Percentiles rank a stretch among this genome's conserved stretches.
Conservation (phyloP, 352 stramenopile species). For the Phytopythium chamaehyphon region DNA sequence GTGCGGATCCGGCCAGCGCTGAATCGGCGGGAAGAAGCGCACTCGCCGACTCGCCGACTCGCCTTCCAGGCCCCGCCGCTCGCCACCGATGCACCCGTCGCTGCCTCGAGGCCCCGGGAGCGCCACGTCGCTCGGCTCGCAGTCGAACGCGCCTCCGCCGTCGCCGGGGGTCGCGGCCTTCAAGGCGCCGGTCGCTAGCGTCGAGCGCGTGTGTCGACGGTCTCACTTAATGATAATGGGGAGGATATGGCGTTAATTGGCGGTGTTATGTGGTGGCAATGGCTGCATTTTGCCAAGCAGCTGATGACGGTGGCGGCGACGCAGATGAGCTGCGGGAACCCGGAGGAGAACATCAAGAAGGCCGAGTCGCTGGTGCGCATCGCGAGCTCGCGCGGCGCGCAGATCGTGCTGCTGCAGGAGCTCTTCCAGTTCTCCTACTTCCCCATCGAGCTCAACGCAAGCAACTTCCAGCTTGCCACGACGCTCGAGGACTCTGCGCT, state of each 20-base stretch:
- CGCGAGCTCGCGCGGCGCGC: slow-evolving; percentile 78
- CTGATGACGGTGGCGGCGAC: slow-evolving; percentile 84
- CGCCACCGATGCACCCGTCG: slow-evolving; percentile 45
- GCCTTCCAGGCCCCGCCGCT: too few species aligned
- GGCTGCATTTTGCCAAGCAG: too few species aligned
- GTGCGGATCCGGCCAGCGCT: not conserved
- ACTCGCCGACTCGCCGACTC: not conserved
- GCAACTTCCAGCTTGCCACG: slow-evolving; percentile 88
- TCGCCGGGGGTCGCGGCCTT: slow-evolving; percentile 6
- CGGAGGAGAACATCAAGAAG: slow-evolving; percentile 89
- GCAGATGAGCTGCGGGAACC: slow-evolving; percentile 85
- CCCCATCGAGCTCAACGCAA: slow-evolving; percentile 85
- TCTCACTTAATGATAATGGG: too few species aligned
- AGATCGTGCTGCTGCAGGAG: slow-evolving; percentile 90
- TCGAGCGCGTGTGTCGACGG: slow-evolving; percentile 56
- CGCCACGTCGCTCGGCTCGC: slow-evolving; percentile 15
- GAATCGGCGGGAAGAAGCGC: not conserved
- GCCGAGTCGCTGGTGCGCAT: slow-evolving; percentile 88
- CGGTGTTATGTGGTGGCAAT: too few species aligned
- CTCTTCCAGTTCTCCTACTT: slow-evolving; percentile 92
- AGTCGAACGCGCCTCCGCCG: slow-evolving; percentile 7
- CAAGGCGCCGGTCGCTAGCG: slow-evolving; percentile 40
- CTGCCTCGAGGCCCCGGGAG: slow-evolving; percentile 26
- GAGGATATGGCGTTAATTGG: too few species aligned
- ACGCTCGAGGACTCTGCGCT: slow-evolving; percentile 79